These are phyloP conservation scores for Xylaria sp. DNA, from an alignment of 2,329 filamentous ascomycete species.

Conservation along the genomic window DNA sequence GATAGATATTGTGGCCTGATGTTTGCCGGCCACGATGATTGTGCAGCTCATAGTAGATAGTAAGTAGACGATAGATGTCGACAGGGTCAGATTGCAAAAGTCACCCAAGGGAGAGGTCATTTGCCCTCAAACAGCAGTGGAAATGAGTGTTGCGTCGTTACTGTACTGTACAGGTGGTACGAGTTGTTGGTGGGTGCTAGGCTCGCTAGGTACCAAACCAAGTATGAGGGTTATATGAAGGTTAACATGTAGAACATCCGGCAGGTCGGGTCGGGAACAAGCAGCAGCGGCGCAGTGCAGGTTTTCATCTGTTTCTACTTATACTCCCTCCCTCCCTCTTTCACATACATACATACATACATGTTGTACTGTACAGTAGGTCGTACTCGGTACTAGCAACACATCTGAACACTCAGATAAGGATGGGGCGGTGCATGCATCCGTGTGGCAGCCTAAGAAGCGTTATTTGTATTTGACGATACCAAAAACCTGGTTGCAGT, in stretches of 20 bases:
- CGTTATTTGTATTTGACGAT: not conserved
- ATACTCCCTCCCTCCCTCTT: too few relatives aligned
- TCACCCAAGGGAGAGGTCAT: not conserved
- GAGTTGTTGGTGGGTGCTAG: not conserved
- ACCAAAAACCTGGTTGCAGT: too few relatives aligned
- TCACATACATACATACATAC: too few relatives aligned
- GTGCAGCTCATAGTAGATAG: too few relatives aligned
- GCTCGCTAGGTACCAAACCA: not conserved
- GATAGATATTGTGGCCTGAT: slow-evolving; percentile 4
- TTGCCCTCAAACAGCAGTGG: not conserved
- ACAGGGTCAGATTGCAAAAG: not conserved
- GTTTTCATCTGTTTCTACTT: not conserved
- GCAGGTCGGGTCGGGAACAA: slow-evolving; percentile 17
- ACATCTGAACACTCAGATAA: too few relatives aligned
- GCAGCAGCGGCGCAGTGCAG: not conserved
- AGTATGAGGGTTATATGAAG: too few relatives aligned
- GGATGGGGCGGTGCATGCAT: not conserved
- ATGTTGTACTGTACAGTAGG: too few relatives aligned
- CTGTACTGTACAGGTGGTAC: too few relatives aligned
- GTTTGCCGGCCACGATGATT: slow-evolving; percentile 16
- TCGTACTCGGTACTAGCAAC: too few relatives aligned
- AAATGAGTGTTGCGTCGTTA: not conserved
- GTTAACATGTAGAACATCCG: slow-evolving; percentile 10
- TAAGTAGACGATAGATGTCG: too few relatives aligned
- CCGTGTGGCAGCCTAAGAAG: not conserved